phyloP scores from a whole-genome alignment of 495 filamentous ascomycete species.

The Endocarpon pusillum region DNA sequence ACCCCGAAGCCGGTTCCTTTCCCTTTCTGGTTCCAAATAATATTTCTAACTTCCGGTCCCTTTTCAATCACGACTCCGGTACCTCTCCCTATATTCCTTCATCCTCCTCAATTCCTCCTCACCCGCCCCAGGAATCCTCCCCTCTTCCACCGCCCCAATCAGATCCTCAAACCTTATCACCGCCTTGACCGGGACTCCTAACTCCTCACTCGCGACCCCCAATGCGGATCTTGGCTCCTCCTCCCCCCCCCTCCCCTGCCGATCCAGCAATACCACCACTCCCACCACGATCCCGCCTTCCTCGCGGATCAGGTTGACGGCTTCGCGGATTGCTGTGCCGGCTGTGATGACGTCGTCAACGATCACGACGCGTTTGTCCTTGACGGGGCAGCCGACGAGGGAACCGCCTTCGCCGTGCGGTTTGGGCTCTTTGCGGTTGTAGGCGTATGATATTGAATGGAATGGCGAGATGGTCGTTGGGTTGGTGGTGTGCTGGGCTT shows the following conservation, averaged over 20 bases:
- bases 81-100: constrained; percentile 65
- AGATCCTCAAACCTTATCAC: constrained; percentile 55
- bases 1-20: too few species aligned
- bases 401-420: constrained; percentile 84
- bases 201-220: constrained; percentile 58
- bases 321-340: constrained; percentile 82
- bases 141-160: constrained; percentile 43
- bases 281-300: constrained; percentile 72
- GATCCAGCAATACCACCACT: constrained; percentile 74
- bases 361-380: constrained; percentile 70
- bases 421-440: constrained; percentile 92
- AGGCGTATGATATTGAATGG: constrained; percentile 52
- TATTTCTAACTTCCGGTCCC: too few species aligned
- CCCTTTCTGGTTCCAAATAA: too few species aligned
- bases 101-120: constrained; percentile 50
- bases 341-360: constrained; percentile 95
- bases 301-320: constrained; percentile 62
- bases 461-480: too few species aligned
- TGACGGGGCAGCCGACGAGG: constrained; percentile 72
- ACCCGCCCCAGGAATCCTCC: constrained; percentile 27
- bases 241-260: constrained; percentile 60
- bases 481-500: constrained; percentile 33
- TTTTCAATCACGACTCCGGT: constrained; percentile 27
- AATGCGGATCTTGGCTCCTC: constrained; percentile 48
- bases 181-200: constrained; percentile 29